A percentile compares a stretch with the other conserved stretches of the same genome.
Conservation (phyloP, 371 early-diverging fungal genomes). For the Lichtheimia corymbifera region DNA sequence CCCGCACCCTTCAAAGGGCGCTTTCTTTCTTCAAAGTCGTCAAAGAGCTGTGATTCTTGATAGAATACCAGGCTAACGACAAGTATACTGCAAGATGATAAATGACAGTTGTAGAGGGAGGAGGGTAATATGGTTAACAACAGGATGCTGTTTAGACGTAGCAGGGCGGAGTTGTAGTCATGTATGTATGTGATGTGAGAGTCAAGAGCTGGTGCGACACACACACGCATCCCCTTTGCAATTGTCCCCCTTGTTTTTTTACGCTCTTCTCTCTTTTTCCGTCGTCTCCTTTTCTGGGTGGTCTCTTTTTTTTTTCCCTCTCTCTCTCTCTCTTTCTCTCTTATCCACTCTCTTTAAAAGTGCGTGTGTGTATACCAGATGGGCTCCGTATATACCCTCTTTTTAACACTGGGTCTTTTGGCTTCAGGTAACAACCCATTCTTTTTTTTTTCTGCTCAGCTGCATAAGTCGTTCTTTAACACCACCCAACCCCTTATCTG, state of each 20-base stretch:
- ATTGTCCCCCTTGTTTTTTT: background rate
- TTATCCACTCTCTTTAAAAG: background rate
- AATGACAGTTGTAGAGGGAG: too few relatives aligned
- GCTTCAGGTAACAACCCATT: constrained; percentile 17
- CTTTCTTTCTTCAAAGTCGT: too few relatives aligned
- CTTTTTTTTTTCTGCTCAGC: background rate
- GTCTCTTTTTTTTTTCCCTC: constrained; percentile 11
- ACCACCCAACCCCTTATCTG: background rate
- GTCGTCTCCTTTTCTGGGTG: background rate
- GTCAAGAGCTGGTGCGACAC: background rate
- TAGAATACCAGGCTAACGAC: too few relatives aligned
- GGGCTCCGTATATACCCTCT: constrained; percentile 23
- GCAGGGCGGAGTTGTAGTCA: too few relatives aligned
- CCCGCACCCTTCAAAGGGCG: too few relatives aligned
- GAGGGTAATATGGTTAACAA: too few relatives aligned
- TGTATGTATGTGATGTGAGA: too few relatives aligned
- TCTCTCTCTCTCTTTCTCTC: constrained; percentile 2
- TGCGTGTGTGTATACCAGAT: constrained; percentile 4
- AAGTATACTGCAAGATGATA: too few relatives aligned
- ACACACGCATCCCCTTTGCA: background rate
- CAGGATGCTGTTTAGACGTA: too few relatives aligned
- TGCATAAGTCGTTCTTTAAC: too few relatives aligned
- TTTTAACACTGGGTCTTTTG: constrained; percentile 22
- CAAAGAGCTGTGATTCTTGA: too few relatives aligned
- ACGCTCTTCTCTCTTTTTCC: background rate